These are phyloP conservation scores for Rhexocercosporidium sp. DNA, from an alignment of 2,329 filamentous ascomycete genomes.

Conservation along the genomic window DNA sequence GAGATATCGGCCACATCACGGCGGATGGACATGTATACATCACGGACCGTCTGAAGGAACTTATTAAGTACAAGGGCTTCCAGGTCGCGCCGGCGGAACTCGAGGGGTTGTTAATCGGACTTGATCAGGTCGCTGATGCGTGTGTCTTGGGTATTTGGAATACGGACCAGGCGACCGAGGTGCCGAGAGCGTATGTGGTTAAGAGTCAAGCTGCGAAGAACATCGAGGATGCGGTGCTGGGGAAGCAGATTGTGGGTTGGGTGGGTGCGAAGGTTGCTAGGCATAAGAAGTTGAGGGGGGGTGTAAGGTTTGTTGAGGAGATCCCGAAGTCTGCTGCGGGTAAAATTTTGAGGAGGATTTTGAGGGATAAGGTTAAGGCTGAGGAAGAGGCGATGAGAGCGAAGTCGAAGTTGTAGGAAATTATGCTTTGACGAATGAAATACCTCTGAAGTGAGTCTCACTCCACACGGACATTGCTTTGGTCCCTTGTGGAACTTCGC, in stretches of 20 bases:
- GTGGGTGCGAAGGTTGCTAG: conserved; percentile 63
- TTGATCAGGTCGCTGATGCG: conserved; percentile 57
- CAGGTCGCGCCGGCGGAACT: conserved; percentile 71
- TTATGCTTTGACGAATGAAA: neutral
- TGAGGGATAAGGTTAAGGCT: conserved; percentile 48
- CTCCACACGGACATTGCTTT: neutral
- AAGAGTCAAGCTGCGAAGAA: conserved; percentile 42
- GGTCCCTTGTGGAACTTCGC: too few species aligned
- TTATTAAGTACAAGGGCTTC: conserved; percentile 68
- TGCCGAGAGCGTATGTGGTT: conserved; percentile 71
- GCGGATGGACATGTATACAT: conserved; percentile 81
- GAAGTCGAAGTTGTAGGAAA: conserved; percentile 15
- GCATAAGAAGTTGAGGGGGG: conserved; percentile 73
- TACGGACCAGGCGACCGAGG: conserved; percentile 65
- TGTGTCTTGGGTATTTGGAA: conserved; percentile 69
- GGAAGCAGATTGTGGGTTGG: conserved; percentile 58
- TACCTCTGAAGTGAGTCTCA: neutral
- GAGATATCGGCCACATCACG: conserved; percentile 82
- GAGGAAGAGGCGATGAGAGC: conserved; percentile 4
- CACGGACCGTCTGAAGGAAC: conserved; percentile 78
- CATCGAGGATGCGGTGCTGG: conserved; percentile 19
- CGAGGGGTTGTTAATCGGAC: conserved; percentile 53
- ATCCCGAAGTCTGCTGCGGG: conserved; percentile 72
- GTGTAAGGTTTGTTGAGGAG: conserved; percentile 65
- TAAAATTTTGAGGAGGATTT: conserved; percentile 54